A percentile compares a stretch with the other conserved stretches of the same genome.
These are phyloP conservation scores for Curvularia sp. DNA, from an alignment of 2,329 filamentous ascomycete species.

Conservation along the genomic window DNA sequence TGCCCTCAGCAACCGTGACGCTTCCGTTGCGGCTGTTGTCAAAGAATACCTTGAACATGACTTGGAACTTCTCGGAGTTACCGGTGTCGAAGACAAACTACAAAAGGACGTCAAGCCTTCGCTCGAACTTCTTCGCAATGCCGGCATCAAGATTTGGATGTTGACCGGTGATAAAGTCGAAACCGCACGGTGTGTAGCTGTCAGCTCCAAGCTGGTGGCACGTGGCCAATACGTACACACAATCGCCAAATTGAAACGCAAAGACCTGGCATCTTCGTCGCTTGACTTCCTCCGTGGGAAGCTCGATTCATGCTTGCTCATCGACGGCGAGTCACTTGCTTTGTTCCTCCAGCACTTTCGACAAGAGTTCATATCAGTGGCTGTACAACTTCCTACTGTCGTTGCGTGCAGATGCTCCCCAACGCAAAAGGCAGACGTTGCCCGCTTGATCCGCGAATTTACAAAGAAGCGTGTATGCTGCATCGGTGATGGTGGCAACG, in stretches of 20 bases:
- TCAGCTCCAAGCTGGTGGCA: slow-evolving; percentile 91
- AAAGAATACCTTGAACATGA: slow-evolving; percentile 83
- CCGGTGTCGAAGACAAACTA: slow-evolving; percentile 95
- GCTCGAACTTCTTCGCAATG: slow-evolving; percentile 91
- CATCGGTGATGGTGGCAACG: slow-evolving; percentile 97
- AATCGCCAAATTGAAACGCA: slow-evolving; percentile 81
- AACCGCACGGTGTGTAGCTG: slow-evolving; percentile 93
- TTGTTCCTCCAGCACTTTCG: slow-evolving; percentile 84
- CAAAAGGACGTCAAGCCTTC: slow-evolving; percentile 96
- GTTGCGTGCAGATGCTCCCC: slow-evolving; percentile 97
- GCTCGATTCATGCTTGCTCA: slow-evolving; percentile 83
- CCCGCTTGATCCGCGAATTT: slow-evolving; percentile 84
- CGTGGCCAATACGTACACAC: slow-evolving; percentile 96
- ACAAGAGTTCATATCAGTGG: slow-evolving; percentile 83
- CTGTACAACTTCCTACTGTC: slow-evolving; percentile 86
- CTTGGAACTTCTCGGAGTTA: slow-evolving; percentile 93
- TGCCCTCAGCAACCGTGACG: slow-evolving; percentile 79
- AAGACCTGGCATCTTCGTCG: slow-evolving; percentile 84
- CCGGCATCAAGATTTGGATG: slow-evolving; percentile 99
- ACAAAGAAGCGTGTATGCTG: slow-evolving; percentile 97
- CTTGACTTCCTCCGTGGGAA: slow-evolving; percentile 89
- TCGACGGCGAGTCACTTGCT: slow-evolving; percentile 89
- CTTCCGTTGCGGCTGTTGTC: slow-evolving; percentile 80
- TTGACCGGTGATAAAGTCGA: slow-evolving; percentile 98
- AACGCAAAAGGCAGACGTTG: slow-evolving; percentile 94